phyloP scores from a whole-genome alignment of 2,329 filamentous ascomycete species.

The Orbilia blumenaviensis region DNA sequence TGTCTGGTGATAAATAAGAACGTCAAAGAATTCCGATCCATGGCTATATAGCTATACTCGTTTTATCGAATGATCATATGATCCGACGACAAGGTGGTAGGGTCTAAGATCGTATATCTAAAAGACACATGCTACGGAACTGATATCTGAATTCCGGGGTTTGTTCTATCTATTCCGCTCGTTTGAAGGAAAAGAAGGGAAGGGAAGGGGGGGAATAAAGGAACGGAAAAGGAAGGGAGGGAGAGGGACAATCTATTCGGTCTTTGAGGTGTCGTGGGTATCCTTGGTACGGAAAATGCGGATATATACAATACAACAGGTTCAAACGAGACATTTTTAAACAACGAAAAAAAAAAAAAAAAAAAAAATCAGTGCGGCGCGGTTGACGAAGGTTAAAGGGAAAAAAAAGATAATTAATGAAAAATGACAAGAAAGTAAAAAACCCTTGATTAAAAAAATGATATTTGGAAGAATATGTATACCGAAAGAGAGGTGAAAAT shows the following conservation, averaged over 20 bases:
- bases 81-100: no score
- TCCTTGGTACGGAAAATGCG: conserved; percentile 5
- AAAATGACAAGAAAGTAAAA: no score
- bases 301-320: conserved; percentile 11
- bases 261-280: conserved; percentile 2
- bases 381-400: not conserved
- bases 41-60: no score
- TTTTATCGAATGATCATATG: no score
- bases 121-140: no score
- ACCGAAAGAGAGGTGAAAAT: not conserved
- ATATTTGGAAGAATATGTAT: not conserved
- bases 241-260: not conserved
- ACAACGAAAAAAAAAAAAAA: not conserved
- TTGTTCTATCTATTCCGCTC: no score
- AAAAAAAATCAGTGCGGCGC: not conserved
- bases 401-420: not conserved
- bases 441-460: conserved; percentile 8
- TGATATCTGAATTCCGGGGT: no score
- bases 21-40: no score
- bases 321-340: not conserved
- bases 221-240: not conserved
- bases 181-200: no score
- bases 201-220: not conserved
- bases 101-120: no score
- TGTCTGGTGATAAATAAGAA: no score